Conservation (phyloP, 371 early-diverging fungal species). For the Blakeslea trispora region DNA sequence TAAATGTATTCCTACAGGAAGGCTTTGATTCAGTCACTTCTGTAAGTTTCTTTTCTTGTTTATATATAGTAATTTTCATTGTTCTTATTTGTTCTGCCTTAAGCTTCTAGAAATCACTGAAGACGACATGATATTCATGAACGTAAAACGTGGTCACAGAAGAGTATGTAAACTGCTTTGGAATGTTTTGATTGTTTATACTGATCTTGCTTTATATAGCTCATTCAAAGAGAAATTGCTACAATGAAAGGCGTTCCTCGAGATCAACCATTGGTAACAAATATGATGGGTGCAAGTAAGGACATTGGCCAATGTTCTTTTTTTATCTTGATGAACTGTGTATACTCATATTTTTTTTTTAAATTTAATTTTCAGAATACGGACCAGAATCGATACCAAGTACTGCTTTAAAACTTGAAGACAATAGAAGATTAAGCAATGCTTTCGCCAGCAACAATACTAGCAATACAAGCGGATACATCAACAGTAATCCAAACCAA, state of each 20-base stretch:
- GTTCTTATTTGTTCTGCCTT: conserved; percentile 9
- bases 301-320: too few relatives aligned
- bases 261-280: conserved; percentile 30
- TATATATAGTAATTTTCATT: conserved; percentile 6
- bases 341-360: conserved; percentile 4
- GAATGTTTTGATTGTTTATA: too few relatives aligned
- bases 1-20: conserved; percentile 33
- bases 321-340: too few relatives aligned
- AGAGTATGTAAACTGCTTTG: conserved; percentile 39
- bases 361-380: conserved; percentile 8
- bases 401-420: conserved; percentile 8
- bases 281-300: conserved; percentile 23
- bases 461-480: background rate
- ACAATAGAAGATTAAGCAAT: background rate
- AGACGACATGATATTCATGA: conserved; percentile 41
- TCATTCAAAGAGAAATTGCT: conserved; percentile 51
- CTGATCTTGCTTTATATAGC: too few relatives aligned
- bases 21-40: conserved; percentile 44
- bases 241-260: conserved; percentile 39
- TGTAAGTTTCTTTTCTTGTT: conserved; percentile 21
- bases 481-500: background rate
- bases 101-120: conserved; percentile 47
- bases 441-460: background rate
- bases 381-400: background rate
- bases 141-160: conserved; percentile 50